Evolutionary conservation across 495 filamentous ascomycete genomes (phyloP).

Genomic region (Friedmanniomyces simplex): DNA sequence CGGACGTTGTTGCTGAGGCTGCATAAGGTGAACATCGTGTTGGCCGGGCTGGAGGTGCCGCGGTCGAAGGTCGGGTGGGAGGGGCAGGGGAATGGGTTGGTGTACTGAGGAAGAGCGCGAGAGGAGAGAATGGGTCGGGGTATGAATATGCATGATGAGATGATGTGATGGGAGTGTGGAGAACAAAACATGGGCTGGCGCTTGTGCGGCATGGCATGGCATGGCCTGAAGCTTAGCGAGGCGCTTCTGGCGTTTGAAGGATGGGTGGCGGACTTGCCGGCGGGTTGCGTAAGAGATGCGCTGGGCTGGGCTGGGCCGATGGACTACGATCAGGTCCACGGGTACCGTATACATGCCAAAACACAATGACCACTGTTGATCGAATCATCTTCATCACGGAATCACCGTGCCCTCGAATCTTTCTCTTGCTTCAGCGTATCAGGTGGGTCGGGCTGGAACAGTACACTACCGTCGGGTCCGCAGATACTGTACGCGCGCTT

Average conservation of each 20-base stretch:
- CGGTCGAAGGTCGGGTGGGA: constrained; percentile 14
- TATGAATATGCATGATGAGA: background rate
- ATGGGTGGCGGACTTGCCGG: no score
- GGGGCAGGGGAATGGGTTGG: background rate
- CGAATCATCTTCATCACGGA: no score
- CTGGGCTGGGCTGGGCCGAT: no score
- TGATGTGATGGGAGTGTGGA: background rate
- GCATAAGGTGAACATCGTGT: constrained; percentile 59
- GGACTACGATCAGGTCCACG: no score
- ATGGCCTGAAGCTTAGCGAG: background rate
- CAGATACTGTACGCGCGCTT: no score
- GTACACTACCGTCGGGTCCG: no score
- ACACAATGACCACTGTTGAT: no score
- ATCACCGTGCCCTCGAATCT: no score
- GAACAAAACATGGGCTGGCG: background rate
- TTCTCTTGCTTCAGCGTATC: no score
- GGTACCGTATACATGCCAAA: no score
- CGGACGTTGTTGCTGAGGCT: constrained; percentile 63
- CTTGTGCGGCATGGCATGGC: background rate
- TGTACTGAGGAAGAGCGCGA: background rate
- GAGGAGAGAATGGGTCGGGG: background rate
- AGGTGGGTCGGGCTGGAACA: no score
- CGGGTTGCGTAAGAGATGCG: no score
- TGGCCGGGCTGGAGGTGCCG: constrained; percentile 65
- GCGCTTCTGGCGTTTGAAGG: background rate